Base-by-base conservation (phyloP, 805 yeast genomes). In the Candida verbasci region DNA sequence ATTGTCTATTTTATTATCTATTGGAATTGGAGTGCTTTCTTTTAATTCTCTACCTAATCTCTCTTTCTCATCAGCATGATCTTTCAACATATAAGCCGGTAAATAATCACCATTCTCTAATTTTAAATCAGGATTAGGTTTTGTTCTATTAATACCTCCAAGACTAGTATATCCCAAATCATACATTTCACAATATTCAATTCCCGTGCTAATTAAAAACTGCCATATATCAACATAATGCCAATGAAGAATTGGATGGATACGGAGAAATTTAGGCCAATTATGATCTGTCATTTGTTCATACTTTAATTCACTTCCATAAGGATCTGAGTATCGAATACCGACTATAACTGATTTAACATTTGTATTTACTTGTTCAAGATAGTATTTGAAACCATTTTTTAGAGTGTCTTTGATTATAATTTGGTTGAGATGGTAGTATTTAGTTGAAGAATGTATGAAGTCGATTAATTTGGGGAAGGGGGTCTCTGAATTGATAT, bases 211-310 rank as follows among this genome's bases (percentile, higher is more conserved):
- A 15, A 78, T 59, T 34, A 91, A 58, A 52, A 91, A 89, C 45
- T 77, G 76, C 98, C 98, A 93, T 2, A 93, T 70, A 39, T 88
- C 86, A 15, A 74, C 72, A 47, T 86, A 83, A 27, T 74, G 75
- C 97, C 97, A 93, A 38, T 85, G 85, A 29, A 93, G 67, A 6
- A 93, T 78, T 0, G 98, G 97, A 50, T 89, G 95, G 4, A 89
- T 66, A 34, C 98, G 62, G 44, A 81, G 60, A 53, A 93, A 91
- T 18, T 69, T 62, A 4, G 98, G 98, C 97, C 97, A 93, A 40
- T 87, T 80, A 40, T 80, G 81, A 52, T 91, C 96, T 0, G 98
- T 93, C 26, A 52, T 58, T 52, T 87, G 94, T 35, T 86, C 72
- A 30, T 74, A 69, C 18, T 62, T 43, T 31, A 91, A 63, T 15